Base-by-base conservation (phyloP, 805 yeast species). In the Zygotorulaspora chibaensis region DNA sequence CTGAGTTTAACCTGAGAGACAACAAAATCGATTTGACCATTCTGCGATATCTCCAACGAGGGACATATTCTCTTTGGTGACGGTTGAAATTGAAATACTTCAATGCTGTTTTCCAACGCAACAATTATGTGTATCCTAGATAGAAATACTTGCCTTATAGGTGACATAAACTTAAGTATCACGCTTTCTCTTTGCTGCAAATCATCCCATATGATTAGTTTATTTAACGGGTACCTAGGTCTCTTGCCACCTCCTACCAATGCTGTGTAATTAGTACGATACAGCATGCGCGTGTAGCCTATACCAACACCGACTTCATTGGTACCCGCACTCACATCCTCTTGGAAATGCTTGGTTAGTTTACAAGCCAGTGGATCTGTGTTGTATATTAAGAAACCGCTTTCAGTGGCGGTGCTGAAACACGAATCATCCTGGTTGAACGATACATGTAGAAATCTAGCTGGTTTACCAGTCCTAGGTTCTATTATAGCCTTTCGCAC, bases 381-480 rank as follows among this genome's bases (percentile, higher is more conserved):
- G 59, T 84, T 86, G 71, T 80, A 91, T 10, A 91, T 95, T 43
- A 81, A 69, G 63, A 91, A 89, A 13, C 98, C 97, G 37, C 71
- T 66, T 48, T 86, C 89, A 51, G 80, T 83, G 42, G 93, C 86
- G 20, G 87, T 72, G 15, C 96, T 87, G 68, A 91, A 89, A 63
- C 97, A 91, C 30, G 88, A 83, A 57, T 81, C 85, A 67, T 90
- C 96, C 66, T 88, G 96, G 66, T 91, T 91, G 72, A 88, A 90
- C 20, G 80, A 69, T 8, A 84, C 80, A 50, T 79, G 74, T 16
- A 83, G 69, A 31, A 82, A 70, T 42, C 62, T 62, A 1, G 74
- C 68, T 25, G 52, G 52, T 34, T 35, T 38, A 20, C 46, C 50
- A 17, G 16, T 17, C 12, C 38, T 28, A 25, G 39, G 23, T 35